A percentile compares a stretch with the other conserved stretches of the same genome.
phyloP scores from a whole-genome alignment of 768 basidiomycete species.

The Suillus tomentosus region DNA sequence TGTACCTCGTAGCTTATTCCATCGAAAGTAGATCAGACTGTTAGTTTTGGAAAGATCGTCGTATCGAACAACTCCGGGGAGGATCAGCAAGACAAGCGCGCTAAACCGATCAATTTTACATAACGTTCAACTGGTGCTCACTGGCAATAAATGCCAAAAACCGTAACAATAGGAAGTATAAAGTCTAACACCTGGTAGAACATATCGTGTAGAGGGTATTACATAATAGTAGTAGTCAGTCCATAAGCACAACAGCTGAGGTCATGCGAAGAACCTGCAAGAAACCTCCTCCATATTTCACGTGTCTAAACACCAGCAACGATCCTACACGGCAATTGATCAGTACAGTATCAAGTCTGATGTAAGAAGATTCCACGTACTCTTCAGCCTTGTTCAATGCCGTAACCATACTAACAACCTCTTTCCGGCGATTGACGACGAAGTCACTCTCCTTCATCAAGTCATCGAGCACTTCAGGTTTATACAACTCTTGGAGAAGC shows the following conservation, averaged over 20 bases:
- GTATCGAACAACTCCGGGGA: not conserved
- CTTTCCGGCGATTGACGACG: slow-evolving; percentile 88
- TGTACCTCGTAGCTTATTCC: slow-evolving; percentile 10
- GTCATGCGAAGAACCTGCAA: slow-evolving; percentile 8
- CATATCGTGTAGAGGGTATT: slow-evolving; percentile 34
- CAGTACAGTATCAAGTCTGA: slow-evolving; percentile 14
- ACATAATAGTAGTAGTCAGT: slow-evolving; percentile 20
- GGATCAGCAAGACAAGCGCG: not conserved
- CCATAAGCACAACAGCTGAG: slow-evolving; percentile 11
- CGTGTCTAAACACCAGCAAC: slow-evolving; percentile 58
- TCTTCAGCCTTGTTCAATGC: slow-evolving; percentile 98
- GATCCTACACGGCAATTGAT: slow-evolving; percentile 42
- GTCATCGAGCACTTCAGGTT: slow-evolving; percentile 93
- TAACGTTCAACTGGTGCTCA: not conserved
- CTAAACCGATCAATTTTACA: not conserved
- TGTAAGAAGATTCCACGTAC: slow-evolving; percentile 37
- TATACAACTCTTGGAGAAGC: slow-evolving; percentile 94
- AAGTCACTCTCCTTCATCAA: slow-evolving; percentile 93
- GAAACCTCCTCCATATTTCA: not conserved
- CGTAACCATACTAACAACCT: slow-evolving; percentile 89
- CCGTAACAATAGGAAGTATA: not conserved
- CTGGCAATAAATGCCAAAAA: not conserved
- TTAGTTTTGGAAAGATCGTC: not conserved
- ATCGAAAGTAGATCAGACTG: slow-evolving; percentile 1
- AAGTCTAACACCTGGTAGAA: slow-evolving; percentile 17